Conservation (phyloP, 306 rosid genomes). For the Cucumis melo region DNA sequence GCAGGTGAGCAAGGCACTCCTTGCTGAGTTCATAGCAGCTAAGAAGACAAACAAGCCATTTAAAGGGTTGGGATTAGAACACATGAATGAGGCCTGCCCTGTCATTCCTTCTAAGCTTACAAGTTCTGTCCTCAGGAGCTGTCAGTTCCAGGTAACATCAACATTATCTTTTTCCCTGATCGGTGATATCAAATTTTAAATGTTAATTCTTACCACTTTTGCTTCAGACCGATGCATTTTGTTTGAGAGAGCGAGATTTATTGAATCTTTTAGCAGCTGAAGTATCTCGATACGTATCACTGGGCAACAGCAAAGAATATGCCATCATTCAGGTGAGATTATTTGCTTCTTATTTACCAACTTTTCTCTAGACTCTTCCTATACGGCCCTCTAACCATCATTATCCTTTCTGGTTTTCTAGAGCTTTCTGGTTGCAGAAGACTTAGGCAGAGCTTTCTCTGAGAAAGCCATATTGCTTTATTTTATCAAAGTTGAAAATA, state of each 20-base stretch:
- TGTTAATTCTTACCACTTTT: constrained; percentile 14
- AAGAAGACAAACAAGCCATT: constrained; percentile 56
- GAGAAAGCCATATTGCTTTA: constrained; percentile 49
- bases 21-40: constrained; percentile 43
- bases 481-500: constrained; percentile 46
- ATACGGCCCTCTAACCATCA: constrained; percentile 3
- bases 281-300: constrained; percentile 50
- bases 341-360: neutral
- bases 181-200: neutral
- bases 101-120: constrained; percentile 52
- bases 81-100: constrained; percentile 68
- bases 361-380: neutral
- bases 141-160: constrained; percentile 64
- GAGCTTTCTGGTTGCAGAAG: constrained; percentile 82
- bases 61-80: constrained; percentile 68
- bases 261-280: constrained; percentile 58
- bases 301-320: constrained; percentile 62
- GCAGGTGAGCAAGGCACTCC: constrained; percentile 92
- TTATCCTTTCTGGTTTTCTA: constrained; percentile 18
- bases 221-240: constrained; percentile 54
- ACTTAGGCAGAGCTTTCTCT: constrained; percentile 84
- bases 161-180: constrained; percentile 3
- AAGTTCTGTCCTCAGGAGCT: constrained; percentile 38
- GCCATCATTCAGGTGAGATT: constrained; percentile 53
- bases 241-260: constrained; percentile 76